Percentiles rank a stretch among this genome's conserved stretches.
Conservation (phyloP, 1,284 basidiomycete species). For the Naganishia sp. region DNA sequence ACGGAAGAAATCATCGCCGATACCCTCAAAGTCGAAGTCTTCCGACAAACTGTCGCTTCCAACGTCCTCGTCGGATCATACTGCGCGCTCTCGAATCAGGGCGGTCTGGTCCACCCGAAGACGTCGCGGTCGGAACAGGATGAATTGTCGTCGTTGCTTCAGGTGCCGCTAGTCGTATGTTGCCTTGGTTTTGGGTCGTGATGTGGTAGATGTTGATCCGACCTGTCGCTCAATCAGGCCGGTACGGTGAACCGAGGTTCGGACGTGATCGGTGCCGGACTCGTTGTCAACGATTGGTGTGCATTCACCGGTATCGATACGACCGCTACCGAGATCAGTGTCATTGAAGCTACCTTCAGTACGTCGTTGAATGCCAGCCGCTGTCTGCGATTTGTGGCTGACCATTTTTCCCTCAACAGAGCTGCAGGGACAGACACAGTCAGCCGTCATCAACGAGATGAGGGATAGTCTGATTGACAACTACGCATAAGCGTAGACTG, state of each 20-base stretch:
- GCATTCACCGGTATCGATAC: conserved; percentile 96
- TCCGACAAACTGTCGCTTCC: conserved; percentile 93
- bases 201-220: too few species aligned
- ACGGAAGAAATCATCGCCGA: conserved; percentile 99
- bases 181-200: neutral
- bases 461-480: conserved; percentile 90
- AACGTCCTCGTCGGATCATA: conserved; percentile 97
- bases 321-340: conserved; percentile 96
- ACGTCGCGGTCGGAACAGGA: conserved; percentile 97
- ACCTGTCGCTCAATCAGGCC: conserved; percentile 60
- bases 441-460: conserved; percentile 90
- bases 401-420: conserved; percentile 57
- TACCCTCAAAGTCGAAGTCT: conserved; percentile 98
- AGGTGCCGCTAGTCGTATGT: conserved; percentile 89
- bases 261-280: conserved; percentile 93
- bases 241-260: conserved; percentile 98
- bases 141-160: conserved; percentile 90
- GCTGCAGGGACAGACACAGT: conserved; percentile 81
- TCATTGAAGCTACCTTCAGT: conserved; percentile 98
- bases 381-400: conserved; percentile 19
- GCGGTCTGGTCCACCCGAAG: conserved; percentile 95
- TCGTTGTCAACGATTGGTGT: conserved; percentile 99
- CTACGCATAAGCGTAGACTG: conserved; percentile 65
- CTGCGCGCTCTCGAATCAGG: conserved; percentile 85
- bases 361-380: conserved; percentile 46